Percentiles rank a stretch among this genome's conserved stretches.
These are phyloP conservation scores for Cydonia oblonga DNA, from an alignment of 331 rosid genomes.

Conservation along the genomic window DNA sequence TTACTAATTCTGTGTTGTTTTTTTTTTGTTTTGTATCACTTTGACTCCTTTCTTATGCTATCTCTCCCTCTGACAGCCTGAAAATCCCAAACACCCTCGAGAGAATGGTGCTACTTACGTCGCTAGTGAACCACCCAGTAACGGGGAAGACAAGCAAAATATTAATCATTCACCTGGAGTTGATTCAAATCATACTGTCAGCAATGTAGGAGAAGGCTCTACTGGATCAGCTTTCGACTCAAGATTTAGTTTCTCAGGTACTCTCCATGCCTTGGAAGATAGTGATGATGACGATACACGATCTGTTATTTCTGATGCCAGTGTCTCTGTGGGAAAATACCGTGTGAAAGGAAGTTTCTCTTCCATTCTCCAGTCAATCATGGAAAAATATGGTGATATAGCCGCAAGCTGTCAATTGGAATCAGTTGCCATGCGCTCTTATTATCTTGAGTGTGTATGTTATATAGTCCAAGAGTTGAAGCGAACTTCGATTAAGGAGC, in stretches of 20 bases:
- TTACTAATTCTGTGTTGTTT: neutral
- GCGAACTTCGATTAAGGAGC: conserved; percentile 21
- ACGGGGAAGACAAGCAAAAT: conserved; percentile 5
- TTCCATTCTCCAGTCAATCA: conserved; percentile 44
- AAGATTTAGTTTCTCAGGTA: conserved; percentile 43
- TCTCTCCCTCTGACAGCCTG: conserved; percentile 31
- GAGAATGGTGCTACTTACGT: conserved; percentile 1
- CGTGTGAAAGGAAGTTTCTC: conserved; percentile 51
- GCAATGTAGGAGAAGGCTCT: conserved; percentile 8
- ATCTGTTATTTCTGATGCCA: conserved; percentile 45
- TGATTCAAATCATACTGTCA: conserved; percentile 12
- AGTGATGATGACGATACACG: conserved; percentile 37
- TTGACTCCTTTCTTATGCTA: conserved; percentile 11
- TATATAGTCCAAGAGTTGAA: conserved; percentile 67
- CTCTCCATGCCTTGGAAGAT: conserved; percentile 22
- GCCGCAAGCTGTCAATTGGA: conserved; percentile 65
- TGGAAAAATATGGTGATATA: conserved; percentile 70
- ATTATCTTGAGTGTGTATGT: conserved; percentile 73
- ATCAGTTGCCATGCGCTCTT: conserved; percentile 69
- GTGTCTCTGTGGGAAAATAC: conserved; percentile 58
- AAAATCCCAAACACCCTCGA: conserved; percentile 19
- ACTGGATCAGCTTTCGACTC: conserved; percentile 25
- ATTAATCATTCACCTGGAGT: neutral
- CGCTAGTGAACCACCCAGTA: neutral
- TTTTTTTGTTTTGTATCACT: neutral